phyloP scores from a whole-genome alignment of 2,329 filamentous ascomycete genomes.

The Davidsoniella neocaledoniae region DNA sequence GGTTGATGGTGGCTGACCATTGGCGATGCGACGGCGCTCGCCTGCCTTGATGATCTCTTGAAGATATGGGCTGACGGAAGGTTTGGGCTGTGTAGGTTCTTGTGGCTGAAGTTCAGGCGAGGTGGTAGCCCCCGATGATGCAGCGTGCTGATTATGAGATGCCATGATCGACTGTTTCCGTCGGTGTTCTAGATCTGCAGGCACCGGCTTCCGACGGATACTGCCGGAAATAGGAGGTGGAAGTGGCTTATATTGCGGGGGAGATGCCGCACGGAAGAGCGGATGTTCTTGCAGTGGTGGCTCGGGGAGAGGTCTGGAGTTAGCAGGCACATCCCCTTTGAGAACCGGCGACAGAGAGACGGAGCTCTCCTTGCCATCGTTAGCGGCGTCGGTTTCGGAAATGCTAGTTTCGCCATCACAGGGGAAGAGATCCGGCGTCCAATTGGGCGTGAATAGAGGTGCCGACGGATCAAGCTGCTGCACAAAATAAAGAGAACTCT shows the following conservation, averaged over 20 bases:
- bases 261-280: constrained; percentile 1
- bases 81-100: constrained; percentile 41
- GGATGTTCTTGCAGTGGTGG: constrained; percentile 4
- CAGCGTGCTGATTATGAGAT: background rate
- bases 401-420: no score
- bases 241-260: constrained; percentile 5
- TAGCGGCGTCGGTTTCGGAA: background rate
- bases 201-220: constrained; percentile 9
- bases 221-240: background rate
- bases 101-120: background rate
- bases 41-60: constrained; percentile 17
- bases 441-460: constrained; percentile 34
- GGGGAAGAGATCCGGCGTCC: background rate
- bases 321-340: background rate
- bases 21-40: constrained; percentile 29
- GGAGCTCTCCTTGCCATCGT: background rate
- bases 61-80: constrained; percentile 42
- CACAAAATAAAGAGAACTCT: constrained; percentile 78
- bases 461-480: constrained; percentile 42
- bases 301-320: background rate
- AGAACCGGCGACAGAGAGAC: no score
- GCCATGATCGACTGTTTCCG: constrained; percentile 3
- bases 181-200: constrained; percentile 4
- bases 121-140: no score
- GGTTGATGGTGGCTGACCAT: constrained; percentile 10